Base-by-base conservation (phyloP, 352 stramenopile genomes). In the Phytophthora pistaciae region DNA sequence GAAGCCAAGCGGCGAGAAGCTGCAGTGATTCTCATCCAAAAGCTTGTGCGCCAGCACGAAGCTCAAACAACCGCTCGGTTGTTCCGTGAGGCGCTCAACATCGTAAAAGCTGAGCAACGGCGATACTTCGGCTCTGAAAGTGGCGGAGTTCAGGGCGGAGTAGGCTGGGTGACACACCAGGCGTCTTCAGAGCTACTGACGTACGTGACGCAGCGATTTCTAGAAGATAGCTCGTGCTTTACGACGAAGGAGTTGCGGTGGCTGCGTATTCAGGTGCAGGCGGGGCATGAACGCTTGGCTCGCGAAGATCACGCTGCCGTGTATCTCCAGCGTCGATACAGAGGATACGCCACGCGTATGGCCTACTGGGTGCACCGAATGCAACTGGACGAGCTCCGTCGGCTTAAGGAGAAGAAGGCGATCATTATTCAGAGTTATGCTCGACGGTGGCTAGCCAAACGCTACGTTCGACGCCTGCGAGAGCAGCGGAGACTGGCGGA, bases 21-120 rank as follows among this genome's bases (percentile, higher is more conserved):
- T 23, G 88, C 75, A 0, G 80, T 85, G 14, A 29, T 88, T 56
- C 57, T 91, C 9, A 87, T 92, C 52, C 83, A 91, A 60, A 90
- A 88, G 38, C 73, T 82, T 6, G 74, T 80, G 0, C 77, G 85
- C 0, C 82, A 81, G 10, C 72, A 83, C 7, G 85, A 91, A 44
- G 82, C 74, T 1, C 74, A 84, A 8, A 72, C 76, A 2, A 66
- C 65, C 3, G 70, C 79, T 13, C 31, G 57, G 21, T 38, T 90
- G n/a, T 75, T 91, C 18, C 75, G 75, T 6, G 69, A 83, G 1
- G 82, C 77, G 0, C 74, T 88, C 55, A 59, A 66, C 20, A 44
- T 83, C 2, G 64, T 91, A 8, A 82, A 91, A 16, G 46, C 68
- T 23, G 74, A 92, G 52, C 85, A 91, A 40, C 54, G 25, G n/a